phyloP scores from a whole-genome alignment of 306 rosid genomes.

The Quercus parvula region DNA sequence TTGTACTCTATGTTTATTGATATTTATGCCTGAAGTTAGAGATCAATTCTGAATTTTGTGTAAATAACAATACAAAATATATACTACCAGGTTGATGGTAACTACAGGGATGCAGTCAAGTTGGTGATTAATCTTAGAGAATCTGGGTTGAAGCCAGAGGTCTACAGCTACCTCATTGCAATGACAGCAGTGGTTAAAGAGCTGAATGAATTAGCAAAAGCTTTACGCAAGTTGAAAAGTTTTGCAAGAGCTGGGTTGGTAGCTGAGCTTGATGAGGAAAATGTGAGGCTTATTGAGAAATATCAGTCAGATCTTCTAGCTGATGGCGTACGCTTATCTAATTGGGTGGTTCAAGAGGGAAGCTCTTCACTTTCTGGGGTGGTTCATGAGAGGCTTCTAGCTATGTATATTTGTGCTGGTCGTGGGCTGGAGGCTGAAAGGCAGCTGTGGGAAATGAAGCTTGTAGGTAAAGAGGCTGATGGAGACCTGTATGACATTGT shows the following conservation, averaged over 20 bases:
- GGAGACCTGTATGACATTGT: constrained; percentile 83
- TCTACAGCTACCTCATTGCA: constrained; percentile 84
- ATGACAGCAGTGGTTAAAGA: constrained; percentile 96
- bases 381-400: constrained; percentile 92
- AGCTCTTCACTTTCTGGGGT: constrained; percentile 53
- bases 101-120: constrained; percentile 66
- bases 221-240: constrained; percentile 72
- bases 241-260: constrained; percentile 48
- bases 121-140: constrained; percentile 72
- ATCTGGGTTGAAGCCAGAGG: constrained; percentile 90
- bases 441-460: constrained; percentile 94
- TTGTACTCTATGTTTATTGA: no score
- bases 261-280: constrained; percentile 59
- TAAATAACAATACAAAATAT: constrained; percentile 17
- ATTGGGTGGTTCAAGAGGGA: constrained; percentile 76
- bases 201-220: constrained; percentile 78
- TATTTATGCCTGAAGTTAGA: not conserved
- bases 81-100: constrained; percentile 65
- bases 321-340: constrained; percentile 66
- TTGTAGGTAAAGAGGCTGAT: constrained; percentile 86
- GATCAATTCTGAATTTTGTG: not conserved
- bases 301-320: constrained; percentile 77
- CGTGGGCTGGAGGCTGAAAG: constrained; percentile 91
- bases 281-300: constrained; percentile 52
- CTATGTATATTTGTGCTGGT: constrained; percentile 93